Conservation (phyloP, 352 stramenopile genomes). For the Pythium scleroteichum region DNA sequence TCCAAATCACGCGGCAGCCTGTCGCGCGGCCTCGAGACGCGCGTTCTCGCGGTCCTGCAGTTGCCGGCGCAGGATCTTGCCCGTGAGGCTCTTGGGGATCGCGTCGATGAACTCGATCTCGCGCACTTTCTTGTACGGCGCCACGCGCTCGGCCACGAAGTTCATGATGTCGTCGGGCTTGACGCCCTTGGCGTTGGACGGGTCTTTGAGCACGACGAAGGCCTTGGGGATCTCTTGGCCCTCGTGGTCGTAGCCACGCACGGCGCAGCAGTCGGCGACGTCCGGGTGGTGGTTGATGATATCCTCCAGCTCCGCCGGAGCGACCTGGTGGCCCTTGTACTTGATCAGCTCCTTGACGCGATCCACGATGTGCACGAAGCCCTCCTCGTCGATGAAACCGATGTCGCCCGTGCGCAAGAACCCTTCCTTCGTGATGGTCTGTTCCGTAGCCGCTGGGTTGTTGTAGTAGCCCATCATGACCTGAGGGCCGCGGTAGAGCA, state of each 20-base stretch:
- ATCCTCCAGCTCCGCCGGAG: conserved; percentile 92
- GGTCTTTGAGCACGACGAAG: conserved; percentile 83
- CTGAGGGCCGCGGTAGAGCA: conserved; percentile 56
- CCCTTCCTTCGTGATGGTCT: conserved; percentile 70
- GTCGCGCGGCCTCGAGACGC: conserved; percentile 21
- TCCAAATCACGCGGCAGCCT: conserved; percentile 2
- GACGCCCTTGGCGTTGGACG: conserved; percentile 32
- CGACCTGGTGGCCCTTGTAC: conserved; percentile 92
- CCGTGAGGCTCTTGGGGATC: conserved; percentile 83
- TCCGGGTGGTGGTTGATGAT: conserved; percentile 80
- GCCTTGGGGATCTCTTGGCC: conserved; percentile 90
- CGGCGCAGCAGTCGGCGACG: conserved; percentile 45
- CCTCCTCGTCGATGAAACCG: conserved; percentile 91
- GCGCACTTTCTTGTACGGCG: conserved; percentile 82
- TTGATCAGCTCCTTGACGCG: conserved; percentile 95
- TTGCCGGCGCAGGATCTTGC: conserved; percentile 87
- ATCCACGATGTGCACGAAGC: conserved; percentile 92
- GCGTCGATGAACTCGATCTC: conserved; percentile 78
- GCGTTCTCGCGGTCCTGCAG: conserved; percentile 35
- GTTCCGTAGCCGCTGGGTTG: conserved; percentile 77
- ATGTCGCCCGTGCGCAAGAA: conserved; percentile 92
- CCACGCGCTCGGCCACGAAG: conserved; percentile 76
- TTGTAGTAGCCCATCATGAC: conserved; percentile 80
- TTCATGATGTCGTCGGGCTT: conserved; percentile 33
- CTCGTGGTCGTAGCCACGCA: conserved; percentile 47